Evolutionary conservation across 2,329 filamentous ascomycete genomes (phyloP), one percentile per base, ranked within the genome.

Genomic region (Camillea tinctor): DNA sequence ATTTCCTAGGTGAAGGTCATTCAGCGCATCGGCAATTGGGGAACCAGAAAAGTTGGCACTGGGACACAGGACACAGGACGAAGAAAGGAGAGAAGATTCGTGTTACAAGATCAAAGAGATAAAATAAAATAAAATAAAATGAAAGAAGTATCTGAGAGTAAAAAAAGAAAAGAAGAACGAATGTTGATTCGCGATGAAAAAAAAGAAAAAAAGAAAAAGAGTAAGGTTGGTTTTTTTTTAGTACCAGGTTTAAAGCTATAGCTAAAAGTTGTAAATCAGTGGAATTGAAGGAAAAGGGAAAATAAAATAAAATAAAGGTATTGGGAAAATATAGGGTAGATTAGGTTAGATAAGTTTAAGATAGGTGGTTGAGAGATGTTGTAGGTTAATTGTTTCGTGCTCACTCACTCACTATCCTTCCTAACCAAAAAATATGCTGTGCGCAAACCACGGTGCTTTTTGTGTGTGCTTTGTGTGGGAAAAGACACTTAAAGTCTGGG

Each of bases 21-120:
- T 26, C 48, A 36, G 23, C 23, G 48, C 48, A 50, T 56, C 24
- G 55, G 55, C 49, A 50, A n/a, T 51, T 51, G 55, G 24, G n/a
- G n/a, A n/a, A 36, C n/a, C 13, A 44, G n/a, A 36, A n/a, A 19
- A 21, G 44, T 49, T 11, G 44, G 13, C 44, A n/a, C n/a, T n/a
- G n/a, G n/a, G n/a, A n/a, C n/a, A n/a, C n/a, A n/a, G n/a, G n/a
- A n/a, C n/a, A n/a, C n/a, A n/a, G 17, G 44, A 49, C 44, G 13
- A 13, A 30, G 30, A 23, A 40, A 20, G 13, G 26, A 36, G 52
- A 23, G 22, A 20, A 6, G 26, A 36, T 26, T n/a, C 11, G 7
- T 36, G n/a, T 26, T 26, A 21, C 24, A 11, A 17, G 26, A 26
- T 17, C 23, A 36, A 36, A 6, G 24, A n/a, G 20, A 52, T 52